A percentile compares a stretch with the other conserved stretches of the same genome.
These are phyloP conservation scores for Austropuccinia psidii DNA, from an alignment of 1,284 basidiomycete genomes.

Conservation along the genomic window DNA sequence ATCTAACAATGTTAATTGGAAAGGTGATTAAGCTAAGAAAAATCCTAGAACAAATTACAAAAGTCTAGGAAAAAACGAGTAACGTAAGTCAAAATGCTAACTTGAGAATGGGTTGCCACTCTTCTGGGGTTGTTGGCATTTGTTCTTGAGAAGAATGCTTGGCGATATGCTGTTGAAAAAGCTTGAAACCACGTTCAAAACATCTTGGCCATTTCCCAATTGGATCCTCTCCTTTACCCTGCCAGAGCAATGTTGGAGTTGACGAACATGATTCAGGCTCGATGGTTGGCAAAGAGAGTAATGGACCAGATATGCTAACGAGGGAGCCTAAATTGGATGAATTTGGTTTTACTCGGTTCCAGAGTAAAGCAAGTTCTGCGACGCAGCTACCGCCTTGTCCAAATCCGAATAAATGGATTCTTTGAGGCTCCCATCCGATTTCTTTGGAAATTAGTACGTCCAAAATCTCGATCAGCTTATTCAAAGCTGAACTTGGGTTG, in stretches of 20 bases:
- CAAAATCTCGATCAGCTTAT: slow-evolving; percentile 56
- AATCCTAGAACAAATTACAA: background rate
- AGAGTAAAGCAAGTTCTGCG: slow-evolving; percentile 58
- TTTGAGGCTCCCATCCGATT: slow-evolving; percentile 59
- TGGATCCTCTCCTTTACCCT: slow-evolving; percentile 10
- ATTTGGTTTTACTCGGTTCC: slow-evolving; percentile 52
- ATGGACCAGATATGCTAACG: slow-evolving; percentile 61
- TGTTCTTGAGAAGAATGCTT: background rate
- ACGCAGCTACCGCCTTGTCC: slow-evolving; percentile 77
- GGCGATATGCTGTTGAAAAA: background rate
- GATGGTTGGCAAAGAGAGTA: slow-evolving; percentile 66
- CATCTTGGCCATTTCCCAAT: background rate
- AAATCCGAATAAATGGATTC: slow-evolving; percentile 80
- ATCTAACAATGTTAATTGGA: background rate
- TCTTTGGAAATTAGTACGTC: slow-evolving; percentile 54
- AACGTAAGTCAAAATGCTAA: slow-evolving; percentile 1
- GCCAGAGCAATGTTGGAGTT: slow-evolving; percentile 50
- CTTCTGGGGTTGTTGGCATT: slow-evolving; percentile 15
- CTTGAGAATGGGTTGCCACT: slow-evolving; percentile 32
- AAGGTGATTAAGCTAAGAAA: background rate
- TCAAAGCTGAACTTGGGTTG: slow-evolving; percentile 62
- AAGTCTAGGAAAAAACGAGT: no score
- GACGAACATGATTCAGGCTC: slow-evolving; percentile 53
- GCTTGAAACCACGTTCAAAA: slow-evolving; percentile 22
- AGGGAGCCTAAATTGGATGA: slow-evolving; percentile 57